phyloP scores from a whole-genome alignment of 2,329 filamentous ascomycete genomes.

The Phialophora verrucosa region DNA sequence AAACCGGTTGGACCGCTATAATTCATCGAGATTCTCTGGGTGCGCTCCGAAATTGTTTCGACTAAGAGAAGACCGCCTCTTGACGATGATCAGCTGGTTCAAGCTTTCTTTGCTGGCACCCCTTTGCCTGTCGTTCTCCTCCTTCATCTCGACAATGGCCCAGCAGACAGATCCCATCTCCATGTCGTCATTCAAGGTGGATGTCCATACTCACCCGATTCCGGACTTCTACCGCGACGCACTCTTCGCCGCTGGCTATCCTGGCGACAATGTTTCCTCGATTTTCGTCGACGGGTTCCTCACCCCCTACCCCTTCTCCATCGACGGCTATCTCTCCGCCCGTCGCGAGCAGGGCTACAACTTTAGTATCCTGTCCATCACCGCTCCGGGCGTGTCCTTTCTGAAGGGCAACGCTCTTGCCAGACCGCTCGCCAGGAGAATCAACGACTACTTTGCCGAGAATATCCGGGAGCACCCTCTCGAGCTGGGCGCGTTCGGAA shows the following conservation, averaged over 20 bases:
- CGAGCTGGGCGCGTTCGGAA: slow-evolving; percentile 11
- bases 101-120: neutral
- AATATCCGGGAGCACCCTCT: neutral
- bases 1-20: neutral
- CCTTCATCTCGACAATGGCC: neutral
- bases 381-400: slow-evolving; percentile 39
- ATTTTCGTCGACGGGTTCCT: slow-evolving; percentile 19
- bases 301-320: slow-evolving; percentile 11
- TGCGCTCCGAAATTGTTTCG: neutral
- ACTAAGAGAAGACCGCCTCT: neutral
- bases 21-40: neutral
- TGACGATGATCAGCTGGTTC: neutral
- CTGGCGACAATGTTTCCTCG: neutral
- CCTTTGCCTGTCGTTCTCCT: neutral
- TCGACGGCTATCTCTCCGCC: slow-evolving; percentile 10
- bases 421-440: neutral
- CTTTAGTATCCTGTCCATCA: slow-evolving; percentile 41
- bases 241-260: slow-evolving; percentile 16
- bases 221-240: slow-evolving; percentile 14
- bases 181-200: slow-evolving; percentile 5
- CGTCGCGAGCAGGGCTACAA: slow-evolving; percentile 9
- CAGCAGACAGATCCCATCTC: neutral
- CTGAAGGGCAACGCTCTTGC: slow-evolving; percentile 15
- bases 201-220: slow-evolving; percentile 17
- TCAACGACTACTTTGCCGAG: neutral